phyloP scores from a whole-genome alignment of 345 rosid genomes.

The Eucalyptus virginea region DNA sequence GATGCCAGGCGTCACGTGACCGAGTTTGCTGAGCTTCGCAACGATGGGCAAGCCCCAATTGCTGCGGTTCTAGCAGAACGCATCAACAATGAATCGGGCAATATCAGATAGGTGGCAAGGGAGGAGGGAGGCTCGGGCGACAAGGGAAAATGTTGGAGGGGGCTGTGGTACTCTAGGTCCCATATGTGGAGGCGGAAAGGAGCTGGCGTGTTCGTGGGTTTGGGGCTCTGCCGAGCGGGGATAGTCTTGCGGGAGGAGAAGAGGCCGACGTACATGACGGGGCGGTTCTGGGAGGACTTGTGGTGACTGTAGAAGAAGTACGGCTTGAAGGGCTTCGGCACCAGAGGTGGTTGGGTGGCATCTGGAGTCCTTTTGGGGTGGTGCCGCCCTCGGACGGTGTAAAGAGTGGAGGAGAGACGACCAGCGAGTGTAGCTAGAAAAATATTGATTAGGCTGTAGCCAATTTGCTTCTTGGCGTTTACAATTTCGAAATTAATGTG shows the following conservation, averaged over 20 bases:
- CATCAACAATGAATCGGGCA: slow-evolving; percentile 68
- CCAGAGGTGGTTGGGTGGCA: slow-evolving; percentile 11
- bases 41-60: slow-evolving; percentile 61
- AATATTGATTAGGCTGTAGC: too few relatives aligned
- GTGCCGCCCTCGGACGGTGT: not conserved
- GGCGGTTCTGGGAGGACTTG: slow-evolving; percentile 69
- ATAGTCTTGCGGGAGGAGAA: slow-evolving; percentile 57
- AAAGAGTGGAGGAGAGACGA: not conserved
- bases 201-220: too few relatives aligned
- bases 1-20: slow-evolving; percentile 67
- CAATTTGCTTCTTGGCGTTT: too few relatives aligned
- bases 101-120: slow-evolving; percentile 14
- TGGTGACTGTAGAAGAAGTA: slow-evolving; percentile 76
- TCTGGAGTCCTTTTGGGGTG: not conserved
- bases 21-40: slow-evolving; percentile 67
- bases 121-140: slow-evolving; percentile 5
- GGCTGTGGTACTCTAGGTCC: slow-evolving; percentile 35
- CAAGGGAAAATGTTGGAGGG: not conserved
- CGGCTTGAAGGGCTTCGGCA: slow-evolving; percentile 23
- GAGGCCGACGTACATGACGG: slow-evolving; percentile 60
- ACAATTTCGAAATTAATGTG: too few relatives aligned
- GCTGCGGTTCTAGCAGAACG: slow-evolving; percentile 42
- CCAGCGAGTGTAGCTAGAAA: not conserved
- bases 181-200: slow-evolving; percentile 54
- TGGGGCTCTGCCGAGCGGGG: not conserved